Conservation (phyloP, 305 asterid genomes). For the Petunia hybrid region DNA sequence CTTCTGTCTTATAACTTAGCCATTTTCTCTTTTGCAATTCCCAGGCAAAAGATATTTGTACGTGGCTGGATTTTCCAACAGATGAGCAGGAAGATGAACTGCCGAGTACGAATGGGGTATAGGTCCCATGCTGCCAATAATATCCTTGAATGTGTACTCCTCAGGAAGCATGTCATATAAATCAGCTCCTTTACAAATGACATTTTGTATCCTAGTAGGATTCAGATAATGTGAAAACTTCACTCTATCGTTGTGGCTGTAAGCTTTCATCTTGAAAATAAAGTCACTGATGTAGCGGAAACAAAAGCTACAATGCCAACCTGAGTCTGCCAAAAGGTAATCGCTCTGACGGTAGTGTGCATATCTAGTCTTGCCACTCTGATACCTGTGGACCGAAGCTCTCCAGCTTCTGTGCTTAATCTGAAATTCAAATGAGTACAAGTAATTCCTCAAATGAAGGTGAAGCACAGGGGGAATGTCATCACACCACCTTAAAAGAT, state of each 20-base stretch:
- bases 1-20: constrained; percentile 9
- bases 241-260: constrained; percentile 67
- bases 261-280: constrained; percentile 77
- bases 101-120: constrained; percentile 68
- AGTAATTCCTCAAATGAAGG: constrained; percentile 58
- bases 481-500: constrained; percentile 72
- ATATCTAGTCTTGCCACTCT: constrained; percentile 55
- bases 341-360: constrained; percentile 66
- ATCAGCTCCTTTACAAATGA: constrained; percentile 65
- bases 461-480: constrained; percentile 63
- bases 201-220: constrained; percentile 64
- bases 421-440: constrained; percentile 64
- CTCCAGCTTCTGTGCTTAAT: constrained; percentile 60
- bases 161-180: constrained; percentile 71
- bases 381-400: constrained; percentile 64
- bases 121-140: constrained; percentile 65
- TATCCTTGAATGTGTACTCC: constrained; percentile 68
- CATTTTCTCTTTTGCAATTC: constrained; percentile 56
- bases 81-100: constrained; percentile 57
- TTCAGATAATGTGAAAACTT: constrained; percentile 63
- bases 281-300: constrained; percentile 61
- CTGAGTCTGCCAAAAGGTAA: constrained; percentile 57
- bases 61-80: constrained; percentile 55
- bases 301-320: constrained; percentile 80
- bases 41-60: constrained; percentile 66